phyloP scores from a whole-genome alignment of 2,329 filamentous ascomycete species.

The Venturia carpophila region DNA sequence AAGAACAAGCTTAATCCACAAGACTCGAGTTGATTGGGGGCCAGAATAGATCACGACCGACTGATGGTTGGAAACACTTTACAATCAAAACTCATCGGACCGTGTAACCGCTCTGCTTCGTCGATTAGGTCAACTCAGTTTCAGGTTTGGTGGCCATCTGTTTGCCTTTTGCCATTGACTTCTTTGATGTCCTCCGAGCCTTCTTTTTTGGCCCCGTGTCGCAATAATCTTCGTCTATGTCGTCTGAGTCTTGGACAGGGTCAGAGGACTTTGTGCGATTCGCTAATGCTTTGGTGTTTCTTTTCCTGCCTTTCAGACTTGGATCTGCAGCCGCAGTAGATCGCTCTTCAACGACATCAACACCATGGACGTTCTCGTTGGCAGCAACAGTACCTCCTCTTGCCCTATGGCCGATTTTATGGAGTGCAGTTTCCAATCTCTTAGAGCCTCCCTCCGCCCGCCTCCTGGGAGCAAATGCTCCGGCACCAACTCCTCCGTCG shows the following conservation, averaged over 20 bases:
- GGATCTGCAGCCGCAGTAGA: background rate
- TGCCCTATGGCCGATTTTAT: conserved; percentile 43
- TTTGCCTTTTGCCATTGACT: background rate
- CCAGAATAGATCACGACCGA: background rate
- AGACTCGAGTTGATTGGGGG: background rate
- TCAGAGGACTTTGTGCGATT: background rate
- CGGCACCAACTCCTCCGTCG: conserved; percentile 62
- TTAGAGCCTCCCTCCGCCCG: conserved; percentile 57
- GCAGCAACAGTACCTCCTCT: background rate
- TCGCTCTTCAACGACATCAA: background rate
- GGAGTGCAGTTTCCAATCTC: conserved; percentile 68
- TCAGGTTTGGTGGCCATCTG: background rate
- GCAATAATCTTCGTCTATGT: background rate
- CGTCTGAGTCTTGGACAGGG: background rate
- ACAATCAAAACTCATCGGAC: background rate
- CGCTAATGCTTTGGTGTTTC: background rate
- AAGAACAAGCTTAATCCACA: background rate
- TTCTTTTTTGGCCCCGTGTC: conserved; percentile 5
- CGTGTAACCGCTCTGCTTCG: background rate
- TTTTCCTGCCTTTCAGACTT: background rate
- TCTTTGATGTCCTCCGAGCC: background rate
- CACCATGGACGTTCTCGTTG: background rate
- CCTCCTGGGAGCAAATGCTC: conserved; percentile 64
- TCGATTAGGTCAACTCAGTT: background rate
- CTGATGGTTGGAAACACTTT: background rate